These are phyloP conservation scores for Alternaria sp. DNA, from an alignment of 2,329 filamentous ascomycete genomes.

Conservation along the genomic window DNA sequence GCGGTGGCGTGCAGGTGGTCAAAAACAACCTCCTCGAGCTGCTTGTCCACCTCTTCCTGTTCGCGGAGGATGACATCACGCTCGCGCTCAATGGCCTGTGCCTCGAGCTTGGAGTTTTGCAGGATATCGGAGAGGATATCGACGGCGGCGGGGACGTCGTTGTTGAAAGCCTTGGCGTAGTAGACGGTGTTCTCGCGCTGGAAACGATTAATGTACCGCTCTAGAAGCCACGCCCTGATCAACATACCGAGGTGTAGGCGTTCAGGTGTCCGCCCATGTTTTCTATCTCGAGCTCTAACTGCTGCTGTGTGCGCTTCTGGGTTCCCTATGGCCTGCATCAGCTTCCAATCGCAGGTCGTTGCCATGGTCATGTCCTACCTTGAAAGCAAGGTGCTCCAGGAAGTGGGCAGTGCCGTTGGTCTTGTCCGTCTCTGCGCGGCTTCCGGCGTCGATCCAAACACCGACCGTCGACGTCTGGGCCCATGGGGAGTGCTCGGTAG, in stretches of 20 bases:
- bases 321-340: constrained; percentile 72
- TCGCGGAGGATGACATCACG: constrained; percentile 98
- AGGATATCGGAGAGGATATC: constrained; percentile 99
- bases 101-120: constrained; percentile 98
- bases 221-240: background rate
- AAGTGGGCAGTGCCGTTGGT: constrained; percentile 99
- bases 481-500: constrained; percentile 97
- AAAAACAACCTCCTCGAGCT: constrained; percentile 98
- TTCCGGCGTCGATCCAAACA: constrained; percentile 99
- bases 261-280: constrained; percentile 99
- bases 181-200: constrained; percentile 99
- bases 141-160: constrained; percentile 93
- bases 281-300: constrained; percentile 99
- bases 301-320: constrained; percentile 90
- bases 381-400: constrained; percentile 99
- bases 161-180: constrained; percentile 99
- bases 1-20: constrained; percentile 98
- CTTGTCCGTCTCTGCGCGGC: constrained; percentile 95
- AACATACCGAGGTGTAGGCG: constrained; percentile 94
- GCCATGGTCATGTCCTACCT: constrained; percentile 66
- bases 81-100: constrained; percentile 92
- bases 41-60: constrained; percentile 99
- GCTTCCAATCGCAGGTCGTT: constrained; percentile 25
- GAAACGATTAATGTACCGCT: constrained; percentile 51
- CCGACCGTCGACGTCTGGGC: constrained; percentile 98